Evolutionary conservation across 331 rosid genomes (phyloP), one percentile per base, ranked within the genome.

Genomic region (Quercus tomentella): DNA sequence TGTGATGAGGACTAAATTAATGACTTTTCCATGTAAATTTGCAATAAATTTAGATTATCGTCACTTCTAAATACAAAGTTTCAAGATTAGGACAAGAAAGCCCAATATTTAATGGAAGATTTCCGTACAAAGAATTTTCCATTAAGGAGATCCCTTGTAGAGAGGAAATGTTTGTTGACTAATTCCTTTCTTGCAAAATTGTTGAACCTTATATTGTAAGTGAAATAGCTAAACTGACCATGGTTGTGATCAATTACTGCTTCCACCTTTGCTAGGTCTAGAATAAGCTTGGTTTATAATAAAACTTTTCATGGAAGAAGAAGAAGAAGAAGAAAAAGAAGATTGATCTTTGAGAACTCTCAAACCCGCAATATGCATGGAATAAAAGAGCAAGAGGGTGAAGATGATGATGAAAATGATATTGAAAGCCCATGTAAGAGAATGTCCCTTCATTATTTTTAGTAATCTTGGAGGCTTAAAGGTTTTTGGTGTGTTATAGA

Each of bases 241-340:
- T 61, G 37, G 22, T 17, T 20, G 31, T 62, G 18, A 0, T 87
- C 86, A 90, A 62, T 92, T 94, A 41, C 97, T 93, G 4, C 88
- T 72, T 74, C 97, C 97, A 37, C 80, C 80, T 69, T 22, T 88
- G 88, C 88, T 89, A 52, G 97, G 92, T 5, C 93, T 92, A 5
- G 92, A 91, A 81, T 83, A 82, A 66, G 92, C 92, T 28, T 43
- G 79, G 57, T 54, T 80, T 55, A 84, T 14, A 56, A 81, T 62
- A 9, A 74, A 72, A 77, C 55, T 72, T 66, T 56, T 78, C 8
- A 75, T 54, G 16, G 76, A 16, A 45, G 91, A 68, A 21, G 82
- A 28, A 77, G 74, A 31, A 31, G 35, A 23, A 23, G 25, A 23
- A 23, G 25, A 23, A 23, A 23, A 22, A 41, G 45, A 41, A 35